phyloP scores from a whole-genome alignment of 108 stramenopile species.

The Skeletonema grethae region DNA sequence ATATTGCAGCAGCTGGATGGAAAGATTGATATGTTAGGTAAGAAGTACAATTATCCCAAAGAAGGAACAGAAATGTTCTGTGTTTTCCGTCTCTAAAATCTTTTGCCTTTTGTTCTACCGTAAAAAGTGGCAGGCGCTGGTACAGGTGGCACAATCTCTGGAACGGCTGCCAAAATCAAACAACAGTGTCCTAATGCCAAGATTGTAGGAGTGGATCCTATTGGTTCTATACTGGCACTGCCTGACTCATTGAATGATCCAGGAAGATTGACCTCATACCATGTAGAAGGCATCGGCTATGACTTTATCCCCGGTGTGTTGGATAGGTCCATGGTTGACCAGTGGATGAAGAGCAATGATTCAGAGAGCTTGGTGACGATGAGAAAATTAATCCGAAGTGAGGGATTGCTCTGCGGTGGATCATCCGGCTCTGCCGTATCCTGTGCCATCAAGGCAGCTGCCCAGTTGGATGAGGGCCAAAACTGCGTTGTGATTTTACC shows the following conservation, averaged over 20 bases:
- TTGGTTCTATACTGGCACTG: constrained; percentile 74
- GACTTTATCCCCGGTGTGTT: constrained; percentile 94
- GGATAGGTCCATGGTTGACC: constrained; percentile 78
- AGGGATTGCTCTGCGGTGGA: constrained; percentile 93
- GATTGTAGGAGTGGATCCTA: constrained; percentile 89
- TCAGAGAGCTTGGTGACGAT: constrained; percentile 76
- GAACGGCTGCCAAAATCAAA: constrained; percentile 84
- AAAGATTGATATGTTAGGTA: constrained; percentile 80
- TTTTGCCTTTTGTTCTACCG: constrained; percentile 47
- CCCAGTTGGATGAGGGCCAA: constrained; percentile 66
- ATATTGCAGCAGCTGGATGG: constrained; percentile 76
- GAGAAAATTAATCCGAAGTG: constrained; percentile 86
- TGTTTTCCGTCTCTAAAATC: constrained; percentile 57
- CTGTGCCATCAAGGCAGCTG: constrained; percentile 80
- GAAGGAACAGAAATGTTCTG: constrained; percentile 72
- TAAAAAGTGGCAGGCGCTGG: constrained; percentile 87
- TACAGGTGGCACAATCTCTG: constrained; percentile 88
- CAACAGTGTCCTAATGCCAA: constrained; percentile 69
- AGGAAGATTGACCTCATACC: constrained; percentile 69
- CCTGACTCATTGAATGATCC: constrained; percentile 88
- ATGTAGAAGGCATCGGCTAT: constrained; percentile 95
- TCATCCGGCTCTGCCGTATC: constrained; percentile 83
- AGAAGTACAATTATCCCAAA: no score
- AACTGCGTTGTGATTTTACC: constrained; percentile 86
- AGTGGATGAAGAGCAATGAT: constrained; percentile 88